A percentile compares a stretch with the other conserved stretches of the same genome.
Evolutionary conservation across 768 basidiomycete genomes (phyloP).

Genomic region (Xerocomellus amylosporus): DNA sequence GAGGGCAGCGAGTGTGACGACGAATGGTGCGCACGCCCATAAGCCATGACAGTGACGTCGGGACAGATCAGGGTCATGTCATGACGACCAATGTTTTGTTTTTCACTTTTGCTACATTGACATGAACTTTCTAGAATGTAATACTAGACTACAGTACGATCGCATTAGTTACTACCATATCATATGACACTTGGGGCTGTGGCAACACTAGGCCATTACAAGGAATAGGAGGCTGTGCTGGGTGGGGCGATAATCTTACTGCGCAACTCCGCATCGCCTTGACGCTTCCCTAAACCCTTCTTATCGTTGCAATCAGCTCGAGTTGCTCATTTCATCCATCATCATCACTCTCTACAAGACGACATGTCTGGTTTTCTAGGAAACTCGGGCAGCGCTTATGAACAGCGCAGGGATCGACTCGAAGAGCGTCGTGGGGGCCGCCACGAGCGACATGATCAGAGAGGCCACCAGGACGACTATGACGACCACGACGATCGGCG

Average conservation of each 20-base stretch:
- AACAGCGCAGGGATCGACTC: slow-evolving; percentile 11
- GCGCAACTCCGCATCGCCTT: no score
- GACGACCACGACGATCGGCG: not conserved
- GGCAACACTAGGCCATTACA: not conserved
- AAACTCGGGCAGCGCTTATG: not conserved
- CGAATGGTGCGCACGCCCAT: slow-evolving; percentile 8
- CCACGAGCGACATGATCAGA: slow-evolving; percentile 3
- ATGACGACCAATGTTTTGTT: not conserved
- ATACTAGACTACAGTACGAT: not conserved
- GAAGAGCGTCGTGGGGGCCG: slow-evolving; percentile 11
- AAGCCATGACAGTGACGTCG: slow-evolving; percentile 1
- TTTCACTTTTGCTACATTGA: not conserved
- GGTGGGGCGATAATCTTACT: not conserved
- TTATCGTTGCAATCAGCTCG: not conserved
- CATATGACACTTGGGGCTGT: not conserved
- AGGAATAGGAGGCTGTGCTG: slow-evolving; percentile 3
- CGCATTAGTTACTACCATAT: not conserved
- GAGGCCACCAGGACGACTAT: not conserved
- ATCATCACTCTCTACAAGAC: not conserved
- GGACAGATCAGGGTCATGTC: not conserved
- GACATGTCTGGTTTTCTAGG: slow-evolving; percentile 15
- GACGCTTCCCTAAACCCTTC: not conserved
- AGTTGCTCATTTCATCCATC: no score
- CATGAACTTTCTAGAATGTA: not conserved
- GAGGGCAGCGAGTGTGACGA: not conserved